These are phyloP conservation scores for Coemansia erecta DNA, from an alignment of 192 early-diverging fungal genomes.

Conservation along the genomic window DNA sequence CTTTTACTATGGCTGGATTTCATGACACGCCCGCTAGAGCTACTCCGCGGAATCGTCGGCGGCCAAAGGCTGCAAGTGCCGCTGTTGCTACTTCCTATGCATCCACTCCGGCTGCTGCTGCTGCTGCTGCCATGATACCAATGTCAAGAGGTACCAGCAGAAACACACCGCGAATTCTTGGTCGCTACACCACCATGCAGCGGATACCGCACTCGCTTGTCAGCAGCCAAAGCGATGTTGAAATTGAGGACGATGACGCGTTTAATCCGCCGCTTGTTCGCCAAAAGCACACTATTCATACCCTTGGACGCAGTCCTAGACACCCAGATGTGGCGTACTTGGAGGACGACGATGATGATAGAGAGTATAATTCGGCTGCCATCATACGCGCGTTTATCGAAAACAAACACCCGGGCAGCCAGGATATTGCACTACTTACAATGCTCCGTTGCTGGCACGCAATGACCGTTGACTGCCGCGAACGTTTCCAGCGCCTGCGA, in stretches of 20 bases:
- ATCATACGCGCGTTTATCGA: constrained; percentile 19
- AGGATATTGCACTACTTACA: constrained; percentile 20
- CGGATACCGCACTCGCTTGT: neutral
- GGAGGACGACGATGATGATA: neutral
- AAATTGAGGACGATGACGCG: constrained; percentile 9
- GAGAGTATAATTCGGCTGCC: too few species aligned
- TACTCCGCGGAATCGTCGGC: too few species aligned
- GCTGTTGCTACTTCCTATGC: too few species aligned
- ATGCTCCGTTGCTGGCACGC: constrained; percentile 31
- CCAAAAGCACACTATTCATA: neutral
- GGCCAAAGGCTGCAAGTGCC: too few species aligned
- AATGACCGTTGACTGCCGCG: constrained; percentile 19
- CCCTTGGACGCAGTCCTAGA: too few species aligned
- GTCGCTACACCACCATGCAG: constrained; percentile 7
- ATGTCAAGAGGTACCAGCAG: neutral
- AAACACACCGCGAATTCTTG: constrained; percentile 16
- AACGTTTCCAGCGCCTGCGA: constrained; percentile 8
- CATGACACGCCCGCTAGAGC: too few species aligned
- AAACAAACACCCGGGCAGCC: constrained; percentile 26
- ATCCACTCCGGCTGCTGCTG: neutral
- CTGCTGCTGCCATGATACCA: neutral
- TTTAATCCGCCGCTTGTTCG: neutral
- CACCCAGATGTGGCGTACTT: too few species aligned
- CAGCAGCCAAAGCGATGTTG: constrained; percentile 14
- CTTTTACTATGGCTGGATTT: too few species aligned